phyloP scores from a whole-genome alignment of 768 basidiomycete species.

The Terana coerulea region DNA sequence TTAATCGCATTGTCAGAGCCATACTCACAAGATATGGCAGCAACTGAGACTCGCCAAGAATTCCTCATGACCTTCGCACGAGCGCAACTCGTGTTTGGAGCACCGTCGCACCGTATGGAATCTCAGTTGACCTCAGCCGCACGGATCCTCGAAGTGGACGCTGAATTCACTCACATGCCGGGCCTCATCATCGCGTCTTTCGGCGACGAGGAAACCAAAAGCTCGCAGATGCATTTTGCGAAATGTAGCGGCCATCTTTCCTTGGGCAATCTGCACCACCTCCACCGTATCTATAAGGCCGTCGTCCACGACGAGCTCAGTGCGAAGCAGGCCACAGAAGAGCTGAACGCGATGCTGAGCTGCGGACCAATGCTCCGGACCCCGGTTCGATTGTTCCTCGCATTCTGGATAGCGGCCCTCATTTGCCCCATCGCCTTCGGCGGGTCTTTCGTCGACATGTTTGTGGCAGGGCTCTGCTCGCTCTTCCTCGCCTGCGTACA shows the following conservation, averaged over 20 bases:
- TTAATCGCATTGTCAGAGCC: neutral
- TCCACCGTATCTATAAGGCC: slow-evolving; percentile 78
- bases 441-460: slow-evolving; percentile 82
- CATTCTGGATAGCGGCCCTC: slow-evolving; percentile 67
- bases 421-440: slow-evolving; percentile 87
- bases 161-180: slow-evolving; percentile 86
- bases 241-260: slow-evolving; percentile 75
- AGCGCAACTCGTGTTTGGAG: slow-evolving; percentile 88
- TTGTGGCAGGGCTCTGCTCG: slow-evolving; percentile 69
- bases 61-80: slow-evolving; percentile 85
- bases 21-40: slow-evolving; percentile 33
- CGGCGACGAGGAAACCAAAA: slow-evolving; percentile 85
- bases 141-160: slow-evolving; percentile 84
- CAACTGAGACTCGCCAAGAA: slow-evolving; percentile 75
- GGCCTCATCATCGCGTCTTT: slow-evolving; percentile 84
- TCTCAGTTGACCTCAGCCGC: slow-evolving; percentile 88
- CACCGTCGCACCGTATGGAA: slow-evolving; percentile 92
- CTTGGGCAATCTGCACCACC: slow-evolving; percentile 79
- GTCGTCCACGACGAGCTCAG: slow-evolving; percentile 93
- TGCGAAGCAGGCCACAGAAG: slow-evolving; percentile 67
- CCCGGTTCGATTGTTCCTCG: slow-evolving; percentile 59
- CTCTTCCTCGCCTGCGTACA: slow-evolving; percentile 68
- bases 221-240: slow-evolving; percentile 86
- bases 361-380: slow-evolving; percentile 62
- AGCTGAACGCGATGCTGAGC: slow-evolving; percentile 59